Evolutionary conservation across 495 filamentous ascomycete genomes (phyloP), one percentile per base, ranked within the genome.

Genomic region (Hypoxylon fuscum): DNA sequence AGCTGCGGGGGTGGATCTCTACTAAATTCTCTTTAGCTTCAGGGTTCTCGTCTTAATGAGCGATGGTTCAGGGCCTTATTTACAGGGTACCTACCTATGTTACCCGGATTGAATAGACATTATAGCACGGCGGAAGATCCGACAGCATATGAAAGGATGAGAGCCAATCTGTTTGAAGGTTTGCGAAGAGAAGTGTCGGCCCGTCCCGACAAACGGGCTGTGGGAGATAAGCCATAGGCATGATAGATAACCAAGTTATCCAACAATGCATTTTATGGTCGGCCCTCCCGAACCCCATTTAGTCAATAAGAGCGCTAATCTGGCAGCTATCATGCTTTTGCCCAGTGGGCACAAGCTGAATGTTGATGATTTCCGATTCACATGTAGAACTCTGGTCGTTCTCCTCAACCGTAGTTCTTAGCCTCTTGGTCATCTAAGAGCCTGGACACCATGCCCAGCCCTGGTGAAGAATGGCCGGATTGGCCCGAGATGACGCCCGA

Each of bases 401-500:
- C 42, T n/a, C 23, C 12, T 45, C 42, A 12, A 45, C 23, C 42
- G 21, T 45, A 27, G 42, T 6, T 45, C 20, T 29, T 22, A 45
- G n/a, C 42, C 22, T 27, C 40, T 25, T 29, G 11, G 23, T 45
- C 11, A 45, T 45, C 42, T 45, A 45, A 45, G 42, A 45, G 7
- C 23, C 42, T 45, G 27, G 42, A 25, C 42, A 29, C 15, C 21
- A 45, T 45, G 42, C 23, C 42, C n/a, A 29, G 22, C 23, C 12
- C 12, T 29, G 21, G 42, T 15, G 22, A 45, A 22, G 42, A 45
- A 22, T 45, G 42, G 42, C 42, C 42, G 4, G 42, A 45, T 27
- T 45, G 42, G 42, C 42, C 42, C n/a, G 42, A 45, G n/a, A 5
- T 27, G 11, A 45, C 42, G 12, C 9, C 42, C 42, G 42, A 45